Base-by-base conservation (phyloP, 192 early-diverging fungal genomes). In the Coemansia sp. region DNA sequence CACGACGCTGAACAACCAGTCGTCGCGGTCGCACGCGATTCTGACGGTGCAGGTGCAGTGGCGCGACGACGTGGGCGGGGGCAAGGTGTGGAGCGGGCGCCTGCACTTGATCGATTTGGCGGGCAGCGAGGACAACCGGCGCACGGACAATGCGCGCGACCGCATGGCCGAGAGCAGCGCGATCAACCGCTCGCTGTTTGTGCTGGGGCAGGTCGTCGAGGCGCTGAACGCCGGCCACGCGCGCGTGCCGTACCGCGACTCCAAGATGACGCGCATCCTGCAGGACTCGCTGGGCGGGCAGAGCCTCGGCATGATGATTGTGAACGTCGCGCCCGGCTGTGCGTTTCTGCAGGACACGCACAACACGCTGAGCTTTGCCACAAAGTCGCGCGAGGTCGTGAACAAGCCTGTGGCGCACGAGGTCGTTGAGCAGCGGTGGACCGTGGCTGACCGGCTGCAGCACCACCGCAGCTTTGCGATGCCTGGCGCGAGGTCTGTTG, bases 81-180 rank as follows among this genome's bases (percentile, higher is more conserved):
- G 64, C 32, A 70, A 65, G 27, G 66, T 56, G 28, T 73, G 71
- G 61, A 67, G 70, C 29, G 84, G 85, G 0, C 73, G 77, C 11
- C 57, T 89, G 25, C 80, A 87, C 49, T 52, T 89, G 7, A 86
- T 88, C 9, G 87, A 89, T 50, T 54, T 89, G 70, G 87, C 87
- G 0, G 87, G 87, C 1, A 83, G 81, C 19, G 87, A 89, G 56
- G 85, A 88, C 44, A 87, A 89, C 45, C 62, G 83, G 21, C 63
- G 80, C 18, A 89, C 86, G 19, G 87, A 81, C 22, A 88, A 86
- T 57, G 80, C 70, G 7, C 67, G 67, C 18, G 81, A 81, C 43
- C 62, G 85, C 5, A 82, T 88, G 68, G 84, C 78, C 5, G 86
- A 88, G 57, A 86, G 84, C 48, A 82, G 80, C 19, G 83, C 85